Evolutionary conservation across 2,329 filamentous ascomycete genomes (phyloP).

Genomic region (Cryphonectria radicalis): DNA sequence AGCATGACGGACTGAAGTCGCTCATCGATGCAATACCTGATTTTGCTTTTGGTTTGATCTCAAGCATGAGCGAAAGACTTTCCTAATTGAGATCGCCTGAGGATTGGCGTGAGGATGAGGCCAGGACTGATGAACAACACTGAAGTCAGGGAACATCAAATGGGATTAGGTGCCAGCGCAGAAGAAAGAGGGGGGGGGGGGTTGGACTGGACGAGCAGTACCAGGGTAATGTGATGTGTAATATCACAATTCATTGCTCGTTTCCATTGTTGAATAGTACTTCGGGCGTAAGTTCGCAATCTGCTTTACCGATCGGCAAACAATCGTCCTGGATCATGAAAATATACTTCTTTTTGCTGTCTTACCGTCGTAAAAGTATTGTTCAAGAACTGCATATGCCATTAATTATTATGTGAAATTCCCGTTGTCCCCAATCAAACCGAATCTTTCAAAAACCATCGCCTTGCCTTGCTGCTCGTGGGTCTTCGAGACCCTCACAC

Average conservation of each 20-base stretch:
- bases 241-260: neutral
- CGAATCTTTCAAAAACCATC: no score
- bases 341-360: no score
- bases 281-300: neutral
- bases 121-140: neutral
- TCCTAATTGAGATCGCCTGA: neutral
- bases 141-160: neutral
- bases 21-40: slow-evolving; percentile 18
- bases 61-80: slow-evolving; percentile 22
- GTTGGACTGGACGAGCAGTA: neutral
- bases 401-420: no score
- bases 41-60: slow-evolving; percentile 14
- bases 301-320: neutral
- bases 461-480: no score
- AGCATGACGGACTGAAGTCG: slow-evolving; percentile 16
- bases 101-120: neutral
- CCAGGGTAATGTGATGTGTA: neutral
- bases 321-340: no score
- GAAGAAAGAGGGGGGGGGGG: neutral
- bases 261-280: neutral
- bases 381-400: no score
- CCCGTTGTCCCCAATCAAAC: no score
- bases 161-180: neutral
- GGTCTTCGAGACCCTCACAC: no score
- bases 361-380: no score